Conservation (phyloP, 768 basidiomycete species). For the Russula olivacea region DNA sequence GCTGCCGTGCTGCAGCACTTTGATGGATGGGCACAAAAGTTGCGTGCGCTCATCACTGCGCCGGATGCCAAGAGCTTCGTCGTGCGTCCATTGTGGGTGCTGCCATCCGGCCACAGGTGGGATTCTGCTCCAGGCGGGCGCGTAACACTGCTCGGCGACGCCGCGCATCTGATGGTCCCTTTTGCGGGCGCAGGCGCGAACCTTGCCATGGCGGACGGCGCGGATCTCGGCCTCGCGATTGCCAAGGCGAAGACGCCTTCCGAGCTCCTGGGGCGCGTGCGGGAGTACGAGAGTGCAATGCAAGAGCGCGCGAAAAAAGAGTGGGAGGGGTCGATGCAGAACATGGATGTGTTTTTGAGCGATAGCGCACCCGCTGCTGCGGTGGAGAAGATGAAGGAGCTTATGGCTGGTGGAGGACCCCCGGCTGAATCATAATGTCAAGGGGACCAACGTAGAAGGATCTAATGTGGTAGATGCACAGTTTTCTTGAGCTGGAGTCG, state of each 20-base stretch:
- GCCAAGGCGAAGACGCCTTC: slow-evolving; percentile 13
- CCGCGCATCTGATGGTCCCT: slow-evolving; percentile 28
- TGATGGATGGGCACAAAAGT: slow-evolving; percentile 5
- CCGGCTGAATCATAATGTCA: no score
- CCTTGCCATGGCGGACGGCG: slow-evolving; percentile 32
- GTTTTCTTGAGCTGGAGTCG: not conserved
- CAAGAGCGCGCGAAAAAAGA: slow-evolving; percentile 5
- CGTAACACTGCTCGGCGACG: slow-evolving; percentile 33
- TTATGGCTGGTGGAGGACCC: no score
- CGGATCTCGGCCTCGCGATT: slow-evolving; percentile 20
- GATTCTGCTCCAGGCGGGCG: slow-evolving; percentile 17
- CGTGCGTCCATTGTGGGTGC: slow-evolving; percentile 16
- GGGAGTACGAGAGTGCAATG: slow-evolving; percentile 13
- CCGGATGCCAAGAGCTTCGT: slow-evolving; percentile 12
- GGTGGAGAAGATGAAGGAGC: no score
- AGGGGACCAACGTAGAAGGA: no score
- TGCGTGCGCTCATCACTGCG: slow-evolving; percentile 19
- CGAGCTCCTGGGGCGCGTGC: not conserved
- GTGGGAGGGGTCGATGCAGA: slow-evolving; percentile 6
- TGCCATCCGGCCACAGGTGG: slow-evolving; percentile 15
- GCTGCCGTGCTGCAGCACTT: not conserved
- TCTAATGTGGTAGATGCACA: not conserved
- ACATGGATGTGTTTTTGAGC: slow-evolving; percentile 14
- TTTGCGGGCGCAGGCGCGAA: slow-evolving; percentile 38
- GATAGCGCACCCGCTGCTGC: slow-evolving; percentile 2